Base-by-base conservation (phyloP, 805 yeast species). In the Wickerhamiella galacta region DNA sequence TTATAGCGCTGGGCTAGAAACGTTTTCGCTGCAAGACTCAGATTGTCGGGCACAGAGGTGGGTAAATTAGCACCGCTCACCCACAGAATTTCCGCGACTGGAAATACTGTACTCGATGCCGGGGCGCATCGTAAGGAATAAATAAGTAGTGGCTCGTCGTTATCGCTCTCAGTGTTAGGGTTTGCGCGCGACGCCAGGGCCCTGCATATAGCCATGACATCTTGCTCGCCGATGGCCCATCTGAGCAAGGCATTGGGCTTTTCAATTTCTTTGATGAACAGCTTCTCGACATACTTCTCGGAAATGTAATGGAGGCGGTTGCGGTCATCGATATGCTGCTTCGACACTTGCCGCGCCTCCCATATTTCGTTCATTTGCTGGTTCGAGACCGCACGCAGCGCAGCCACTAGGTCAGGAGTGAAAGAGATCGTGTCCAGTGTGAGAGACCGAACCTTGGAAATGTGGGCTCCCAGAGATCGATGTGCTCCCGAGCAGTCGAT, bases 401-500 rank as follows among this genome's bases (percentile, higher is more conserved):
- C 57, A 9, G 66, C 62, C 11, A 66, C 56, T 4, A 68, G 48
- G 43, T 83, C 95, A 10, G 60, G 60, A 3, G 71, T 67, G 44
- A 74, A 67, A 1, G 64, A 53, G 4, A 52, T 54, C 19, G 68
- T 66, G 49, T 85, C 95, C 28, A 80, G 57, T n/a, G 70, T 74
- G 34, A 85, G 58, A 1, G 93, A 80, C 40, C 80, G 63, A 3
- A 85, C 70, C 48, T 77, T 81, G 5, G 90, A 69, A 4, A 82
- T 64, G 41, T 77, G 83, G 0, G 93, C 64, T 0, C 95, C 95
- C 49, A 87, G 53, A 15, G 81, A 73, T 35, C 95, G 61, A 52
- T 85, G 95, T n/a, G 75, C 72, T 0, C 93, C 83, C 0, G 94
- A 73, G 46, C 96, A 85, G 32, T 74, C 72, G 28, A 81, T 74